Evolutionary conservation across 352 stramenopile species (phyloP).

Genomic region (Globisporangium takayamanum): DNA sequence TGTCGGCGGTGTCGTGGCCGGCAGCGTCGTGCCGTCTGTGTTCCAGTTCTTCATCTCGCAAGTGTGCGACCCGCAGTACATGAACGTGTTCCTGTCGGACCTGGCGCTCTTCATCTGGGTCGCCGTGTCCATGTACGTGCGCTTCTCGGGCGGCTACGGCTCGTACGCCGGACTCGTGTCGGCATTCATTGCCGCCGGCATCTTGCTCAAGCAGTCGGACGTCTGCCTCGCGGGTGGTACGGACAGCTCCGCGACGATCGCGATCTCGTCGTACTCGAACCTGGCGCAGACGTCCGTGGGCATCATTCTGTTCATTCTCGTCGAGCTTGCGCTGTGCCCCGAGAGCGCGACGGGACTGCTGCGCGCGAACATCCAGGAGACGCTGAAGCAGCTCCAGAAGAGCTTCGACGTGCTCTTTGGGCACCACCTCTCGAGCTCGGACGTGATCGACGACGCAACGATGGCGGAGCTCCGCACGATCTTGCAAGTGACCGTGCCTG

Average conservation of each 20-base stretch:
- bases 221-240: constrained; percentile 39
- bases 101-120: constrained; percentile 71
- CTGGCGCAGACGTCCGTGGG: constrained; percentile 73
- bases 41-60: constrained; percentile 84
- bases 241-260: constrained; percentile 36
- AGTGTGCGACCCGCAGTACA: constrained; percentile 32
- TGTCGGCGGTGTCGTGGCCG: constrained; percentile 75
- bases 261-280: constrained; percentile 70
- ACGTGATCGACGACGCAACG: constrained; percentile 44
- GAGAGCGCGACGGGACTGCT: constrained; percentile 61
- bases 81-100: constrained; percentile 45
- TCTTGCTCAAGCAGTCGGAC: constrained; percentile 57
- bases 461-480: constrained; percentile 49
- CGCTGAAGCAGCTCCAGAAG: constrained; percentile 52
- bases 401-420: constrained; percentile 64
- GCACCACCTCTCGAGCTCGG: constrained; percentile 53
- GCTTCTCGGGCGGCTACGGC: constrained; percentile 57
- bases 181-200: constrained; percentile 57
- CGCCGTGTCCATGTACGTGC: constrained; percentile 66
- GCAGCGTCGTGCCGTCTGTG: constrained; percentile 73
- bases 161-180: constrained; percentile 71
- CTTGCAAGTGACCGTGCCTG: constrained; percentile 50
- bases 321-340: constrained; percentile 61
- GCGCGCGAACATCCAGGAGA: constrained; percentile 71
- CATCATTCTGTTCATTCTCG: constrained; percentile 71